phyloP scores from a whole-genome alignment of 129 eudicot species.

The Logfia minima region DNA sequence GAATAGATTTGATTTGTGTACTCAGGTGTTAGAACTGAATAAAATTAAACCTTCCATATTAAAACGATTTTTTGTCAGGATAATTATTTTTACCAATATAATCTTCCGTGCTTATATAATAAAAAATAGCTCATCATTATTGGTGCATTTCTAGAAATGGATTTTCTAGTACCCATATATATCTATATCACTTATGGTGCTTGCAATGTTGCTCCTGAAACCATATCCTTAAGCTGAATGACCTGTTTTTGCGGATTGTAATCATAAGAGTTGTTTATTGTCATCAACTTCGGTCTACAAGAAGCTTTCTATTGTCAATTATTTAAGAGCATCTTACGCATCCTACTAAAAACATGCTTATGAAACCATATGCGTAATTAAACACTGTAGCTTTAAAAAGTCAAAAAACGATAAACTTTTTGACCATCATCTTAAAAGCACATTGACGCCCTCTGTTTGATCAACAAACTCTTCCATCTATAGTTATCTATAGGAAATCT shows the following conservation, averaged over 20 bases:
- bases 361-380: background rate
- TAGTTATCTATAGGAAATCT: background rate
- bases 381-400: background rate
- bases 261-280: background rate
- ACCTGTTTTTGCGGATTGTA: background rate
- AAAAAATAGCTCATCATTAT: background rate
- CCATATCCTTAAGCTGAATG: background rate
- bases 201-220: background rate
- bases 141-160: background rate
- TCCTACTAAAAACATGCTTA: background rate
- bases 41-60: background rate
- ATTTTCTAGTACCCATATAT: background rate
- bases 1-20: background rate
- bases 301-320: background rate
- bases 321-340: background rate
- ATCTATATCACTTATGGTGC: background rate
- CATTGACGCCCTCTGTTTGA: no score
- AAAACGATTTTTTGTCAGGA: background rate
- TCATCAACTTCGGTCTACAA: background rate
- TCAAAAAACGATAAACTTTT: background rate
- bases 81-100: background rate
- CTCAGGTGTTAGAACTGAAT: background rate
- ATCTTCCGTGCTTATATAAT: background rate
- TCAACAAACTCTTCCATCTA: background rate
- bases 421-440: background rate